Evolutionary conservation across 805 yeast species (phyloP).

Genomic region (Isabelozyma rhagii): DNA sequence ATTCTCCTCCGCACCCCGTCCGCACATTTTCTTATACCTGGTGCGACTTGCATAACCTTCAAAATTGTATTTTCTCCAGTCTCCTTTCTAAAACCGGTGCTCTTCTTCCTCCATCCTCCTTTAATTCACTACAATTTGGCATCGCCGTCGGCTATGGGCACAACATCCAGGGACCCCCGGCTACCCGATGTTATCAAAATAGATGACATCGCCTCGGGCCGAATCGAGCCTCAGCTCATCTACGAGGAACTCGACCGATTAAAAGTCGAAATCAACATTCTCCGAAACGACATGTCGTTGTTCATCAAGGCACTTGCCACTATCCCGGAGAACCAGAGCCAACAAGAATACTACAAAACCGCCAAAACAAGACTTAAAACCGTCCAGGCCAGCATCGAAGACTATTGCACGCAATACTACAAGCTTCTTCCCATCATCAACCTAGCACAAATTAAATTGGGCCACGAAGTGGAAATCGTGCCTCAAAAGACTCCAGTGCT

Average conservation of each 20-base stretch:
- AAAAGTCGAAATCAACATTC: slow-evolving; percentile 39
- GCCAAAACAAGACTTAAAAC: slow-evolving; percentile 34
- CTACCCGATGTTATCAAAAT: slow-evolving; percentile 36
- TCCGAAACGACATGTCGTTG: slow-evolving; percentile 39
- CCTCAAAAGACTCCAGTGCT: slow-evolving; percentile 8
- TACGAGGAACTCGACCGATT: slow-evolving; percentile 41
- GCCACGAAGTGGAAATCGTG: slow-evolving; percentile 48
- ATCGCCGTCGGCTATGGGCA: not conserved
- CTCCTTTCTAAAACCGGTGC: not conserved
- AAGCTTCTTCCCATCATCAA: slow-evolving; percentile 48
- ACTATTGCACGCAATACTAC: slow-evolving; percentile 43
- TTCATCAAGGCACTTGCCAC: slow-evolving; percentile 36
- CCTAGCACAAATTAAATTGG: slow-evolving; percentile 48
- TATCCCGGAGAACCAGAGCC: slow-evolving; percentile 27
- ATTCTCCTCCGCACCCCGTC: too few relatives aligned
- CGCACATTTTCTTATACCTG: too few relatives aligned
- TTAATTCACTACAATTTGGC: not conserved
- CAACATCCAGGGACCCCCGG: slow-evolving; percentile 1
- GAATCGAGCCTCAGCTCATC: slow-evolving; percentile 37
- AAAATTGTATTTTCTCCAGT: not conserved
- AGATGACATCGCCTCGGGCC: slow-evolving; percentile 43
- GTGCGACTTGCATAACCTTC: not conserved
- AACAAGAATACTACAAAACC: slow-evolving; percentile 34
- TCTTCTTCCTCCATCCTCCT: too few relatives aligned
- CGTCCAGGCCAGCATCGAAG: slow-evolving; percentile 38